A percentile compares a stretch with the other conserved stretches of the same genome.
These are phyloP conservation scores for Trifolium pratense DNA, from an alignment of 306 rosid genomes.

Conservation along the genomic window DNA sequence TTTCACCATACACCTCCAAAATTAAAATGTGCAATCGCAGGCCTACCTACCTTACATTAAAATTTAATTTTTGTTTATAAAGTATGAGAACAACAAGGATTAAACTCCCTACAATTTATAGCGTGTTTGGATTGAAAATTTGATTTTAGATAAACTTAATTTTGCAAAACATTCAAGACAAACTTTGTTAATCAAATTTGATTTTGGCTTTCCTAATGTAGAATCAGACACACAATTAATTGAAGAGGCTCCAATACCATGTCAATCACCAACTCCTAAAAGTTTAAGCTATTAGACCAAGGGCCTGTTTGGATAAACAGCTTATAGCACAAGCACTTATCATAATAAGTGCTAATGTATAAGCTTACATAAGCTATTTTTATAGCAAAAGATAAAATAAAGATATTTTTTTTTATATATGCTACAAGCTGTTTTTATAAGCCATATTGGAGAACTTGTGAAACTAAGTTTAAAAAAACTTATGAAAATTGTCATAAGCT, in stretches of 20 bases:
- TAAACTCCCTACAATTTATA: conserved; percentile 7
- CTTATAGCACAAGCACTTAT: too few species aligned
- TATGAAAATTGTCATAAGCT: too few species aligned
- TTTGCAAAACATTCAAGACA: conserved; percentile 13
- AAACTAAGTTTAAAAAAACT: too few species aligned
- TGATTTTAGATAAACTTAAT: background rate
- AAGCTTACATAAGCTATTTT: too few species aligned
- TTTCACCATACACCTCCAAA: background rate
- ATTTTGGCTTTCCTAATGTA: conserved; percentile 4
- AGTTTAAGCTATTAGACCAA: conserved; percentile 6
- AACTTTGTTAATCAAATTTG: background rate
- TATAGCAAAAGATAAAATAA: too few species aligned
- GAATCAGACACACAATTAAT: background rate
- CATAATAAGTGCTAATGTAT: too few species aligned
- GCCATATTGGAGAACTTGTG: too few species aligned
- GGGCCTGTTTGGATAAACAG: too few species aligned
- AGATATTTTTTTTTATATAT: too few species aligned
- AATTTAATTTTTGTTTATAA: conserved; percentile 21
- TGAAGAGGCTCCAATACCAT: conserved; percentile 1
- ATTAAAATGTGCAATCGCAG: background rate
- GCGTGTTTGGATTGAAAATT: background rate
- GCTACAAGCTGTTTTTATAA: too few species aligned
- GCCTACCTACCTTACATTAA: conserved; percentile 7
- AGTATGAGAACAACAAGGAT: conserved; percentile 5
- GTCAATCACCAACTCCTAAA: conserved; percentile 25